Evolutionary conservation across 164 flowering plant genomes (phyloP), one percentile per base, ranked within the genome.

Genomic region (Stephania yunnanensis): DNA sequence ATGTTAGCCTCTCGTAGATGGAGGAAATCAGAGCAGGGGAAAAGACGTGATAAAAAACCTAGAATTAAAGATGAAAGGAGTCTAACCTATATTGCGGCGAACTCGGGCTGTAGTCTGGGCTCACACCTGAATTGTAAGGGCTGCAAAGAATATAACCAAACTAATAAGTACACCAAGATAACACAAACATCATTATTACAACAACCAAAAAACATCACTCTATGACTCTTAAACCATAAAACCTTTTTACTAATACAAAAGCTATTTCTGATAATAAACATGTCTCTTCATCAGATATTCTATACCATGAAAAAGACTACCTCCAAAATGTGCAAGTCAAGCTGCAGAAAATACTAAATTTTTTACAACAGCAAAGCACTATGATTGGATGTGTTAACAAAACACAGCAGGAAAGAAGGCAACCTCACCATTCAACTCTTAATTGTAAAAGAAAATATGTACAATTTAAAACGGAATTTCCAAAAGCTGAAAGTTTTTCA

Each of bases 81-180:
- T 4, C 7, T 17, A 1, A 91, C 99, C 97, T 95, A 86, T 89
- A 95, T 48, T 87, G 95, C 3, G 97, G 94, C 29, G 99, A 93
- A 83, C 94, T 90, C 10, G 99, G 97, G 83, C 93, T 94, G 75
- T 91, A 94, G 71, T 92, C 96, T 4, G 96, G 92, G 69, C 84
- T 86, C 25, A 53, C 89, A 19, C 88, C 92, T 53, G 98, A 87
- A 76, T 85, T 89, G 75, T 83, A 88, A 9, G 97, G 97, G 77
- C 99, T 92, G 92, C 70, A 85, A 48, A 66, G 53, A 50, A 61
- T 22, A 61, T 61, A n/a, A 20, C 22, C 29, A 61, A 61, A 61
- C 25, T 61, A 20, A 66, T 42, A 9, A 69, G 68, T 20, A 1
- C 36, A 30, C 45, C 6, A 25, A 70, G 25, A 8, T 25, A 74